A percentile compares a stretch with the other conserved stretches of the same genome.
Conservation (phyloP, 768 basidiomycete genomes). For the Suillus placidus region DNA sequence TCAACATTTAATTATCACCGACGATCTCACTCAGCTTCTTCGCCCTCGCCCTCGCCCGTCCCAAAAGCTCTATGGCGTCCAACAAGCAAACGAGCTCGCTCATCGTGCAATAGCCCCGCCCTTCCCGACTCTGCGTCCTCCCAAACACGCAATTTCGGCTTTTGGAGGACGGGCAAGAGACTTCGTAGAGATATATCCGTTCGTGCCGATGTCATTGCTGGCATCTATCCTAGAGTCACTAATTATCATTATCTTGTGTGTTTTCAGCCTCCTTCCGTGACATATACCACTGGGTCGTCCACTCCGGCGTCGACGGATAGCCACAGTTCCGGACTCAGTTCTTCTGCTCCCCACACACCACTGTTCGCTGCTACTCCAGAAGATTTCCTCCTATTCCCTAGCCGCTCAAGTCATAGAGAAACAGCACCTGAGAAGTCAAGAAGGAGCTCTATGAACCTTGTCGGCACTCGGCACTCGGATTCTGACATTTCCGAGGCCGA, state of each 20-base stretch:
- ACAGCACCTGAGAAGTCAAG: conserved; percentile 13
- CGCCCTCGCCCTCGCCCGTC: conserved; percentile 38
- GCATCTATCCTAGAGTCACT: conserved; percentile 13
- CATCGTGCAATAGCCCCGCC: conserved; percentile 39
- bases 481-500: conserved; percentile 31
- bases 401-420: conserved; percentile 18
- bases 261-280: conserved; percentile 19
- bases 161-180: conserved; percentile 57
- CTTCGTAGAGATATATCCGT: conserved; percentile 53
- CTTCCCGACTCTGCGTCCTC: conserved; percentile 37
- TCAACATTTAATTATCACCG: conserved; percentile 44
- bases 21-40: conserved; percentile 55
- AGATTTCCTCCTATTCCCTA: conserved; percentile 50
- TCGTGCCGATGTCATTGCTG: conserved; percentile 22
- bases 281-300: conserved; percentile 29
- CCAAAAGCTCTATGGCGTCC: conserved; percentile 43
- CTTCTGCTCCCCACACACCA: conserved; percentile 35
- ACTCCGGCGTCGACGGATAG: conserved; percentile 35
- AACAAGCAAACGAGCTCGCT: conserved; percentile 53
- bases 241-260: conserved; percentile 11
- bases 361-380: conserved; percentile 50
- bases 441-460: conserved; percentile 27
- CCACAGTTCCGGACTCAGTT: conserved; percentile 24
- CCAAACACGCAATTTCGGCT: conserved; percentile 55
- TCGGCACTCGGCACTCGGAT: conserved; percentile 23